Evolutionary conservation across 306 rosid genomes (phyloP), one percentile per base, ranked within the genome.

Genomic region (Lupinus albus): DNA sequence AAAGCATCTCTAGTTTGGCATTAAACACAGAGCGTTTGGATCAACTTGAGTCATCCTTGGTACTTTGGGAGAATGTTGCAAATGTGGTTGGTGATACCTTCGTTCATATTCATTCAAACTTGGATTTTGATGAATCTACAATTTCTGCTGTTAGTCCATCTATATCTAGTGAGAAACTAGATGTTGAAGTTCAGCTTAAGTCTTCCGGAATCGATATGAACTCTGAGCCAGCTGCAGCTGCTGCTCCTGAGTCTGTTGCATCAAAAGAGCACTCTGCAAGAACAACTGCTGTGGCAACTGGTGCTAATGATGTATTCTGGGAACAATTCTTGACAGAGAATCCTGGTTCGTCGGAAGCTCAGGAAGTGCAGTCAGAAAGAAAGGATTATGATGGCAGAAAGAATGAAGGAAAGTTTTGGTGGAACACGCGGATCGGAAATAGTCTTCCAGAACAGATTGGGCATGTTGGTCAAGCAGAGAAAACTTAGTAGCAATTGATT

Each of bases 301-400:
- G 98, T 66, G 89, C 77, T 47, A 93, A 89, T 83, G 98, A 93
- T 71, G 75, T 86, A 25, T 93, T 93, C 62, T 93, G 98, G 98
- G 91, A 93, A 70, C 97, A 89, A 71, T 93, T 93, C 80, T 93
- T 93, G 84, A 89, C 97, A 8, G 98, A 93, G 80, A 84, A 89
- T 86, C 97, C 98, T 10, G 96, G 96, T 64, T 84, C 97, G 28
- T 65, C 87, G 3, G 93, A 88, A 51, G 68, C 94, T n/a, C 93
- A 78, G 49, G 95, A 89, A 78, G 91, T 70, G 57, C 95, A 72
- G 79, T 79, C 85, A 15, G 87, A 86, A 67, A 79, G 78, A 82
- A 89, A 79, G 78, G 89, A 83, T 73, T 54, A 57, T 35, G 79
- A 79, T 74, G 76, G 70, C 64, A 59, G 73, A 70, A 84, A 62